Conservation (phyloP, 106 monocot genomes). For the Platanthera guangdongensis region DNA sequence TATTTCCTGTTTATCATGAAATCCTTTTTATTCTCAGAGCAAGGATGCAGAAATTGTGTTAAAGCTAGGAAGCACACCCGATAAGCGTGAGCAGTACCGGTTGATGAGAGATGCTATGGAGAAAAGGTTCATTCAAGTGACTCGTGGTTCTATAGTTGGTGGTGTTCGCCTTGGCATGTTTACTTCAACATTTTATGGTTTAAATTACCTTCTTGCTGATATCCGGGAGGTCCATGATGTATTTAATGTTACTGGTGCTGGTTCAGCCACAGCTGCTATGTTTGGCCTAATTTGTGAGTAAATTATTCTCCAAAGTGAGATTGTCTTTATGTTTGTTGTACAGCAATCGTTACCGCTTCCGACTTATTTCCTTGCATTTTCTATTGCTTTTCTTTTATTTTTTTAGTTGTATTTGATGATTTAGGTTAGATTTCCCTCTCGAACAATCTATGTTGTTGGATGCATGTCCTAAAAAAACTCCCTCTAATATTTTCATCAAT, state of each 20-base stretch:
- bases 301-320: neutral
- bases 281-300: constrained; percentile 88
- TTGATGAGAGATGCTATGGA: constrained; percentile 99
- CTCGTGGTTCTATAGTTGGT: constrained; percentile 84
- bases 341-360: neutral
- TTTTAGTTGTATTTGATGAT: too few species aligned
- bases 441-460: too few species aligned
- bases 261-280: constrained; percentile 83
- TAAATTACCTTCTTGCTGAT: constrained; percentile 77
- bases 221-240: constrained; percentile 82
- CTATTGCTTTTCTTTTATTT: too few species aligned
- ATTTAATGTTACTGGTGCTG: constrained; percentile 88
- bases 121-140: constrained; percentile 75
- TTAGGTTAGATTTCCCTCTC: too few species aligned
- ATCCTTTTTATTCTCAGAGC: constrained; percentile 41
- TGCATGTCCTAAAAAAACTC: too few species aligned
- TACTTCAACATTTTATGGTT: constrained; percentile 69
- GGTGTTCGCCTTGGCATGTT: constrained; percentile 95
- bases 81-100: constrained; percentile 92
- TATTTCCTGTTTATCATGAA: neutral
- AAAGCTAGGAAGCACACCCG: constrained; percentile 90
- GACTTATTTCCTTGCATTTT: too few species aligned
- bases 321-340: neutral
- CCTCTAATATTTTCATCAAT: too few species aligned
- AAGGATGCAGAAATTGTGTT: constrained; percentile 98